Percentiles rank a stretch among this genome's conserved stretches.
Evolutionary conservation across 2,329 filamentous ascomycete species (phyloP).

Genomic region (Fusarium tuaranense): DNA sequence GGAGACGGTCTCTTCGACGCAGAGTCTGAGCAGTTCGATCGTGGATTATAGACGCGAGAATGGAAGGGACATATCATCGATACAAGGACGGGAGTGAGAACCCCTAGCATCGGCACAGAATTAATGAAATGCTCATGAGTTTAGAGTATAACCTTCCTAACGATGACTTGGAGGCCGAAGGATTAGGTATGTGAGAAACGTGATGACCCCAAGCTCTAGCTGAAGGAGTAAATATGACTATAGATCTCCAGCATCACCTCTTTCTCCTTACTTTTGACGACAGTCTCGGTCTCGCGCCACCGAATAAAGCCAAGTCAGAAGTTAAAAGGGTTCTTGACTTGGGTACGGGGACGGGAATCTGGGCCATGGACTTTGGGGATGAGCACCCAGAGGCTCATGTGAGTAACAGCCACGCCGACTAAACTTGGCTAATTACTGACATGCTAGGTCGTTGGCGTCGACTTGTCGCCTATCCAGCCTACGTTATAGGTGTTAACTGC

Average conservation of each 20-base stretch:
- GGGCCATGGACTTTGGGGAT: constrained; percentile 22
- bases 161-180: constrained; percentile 7
- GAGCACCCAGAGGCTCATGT: constrained; percentile 28
- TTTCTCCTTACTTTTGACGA: constrained; percentile 16
- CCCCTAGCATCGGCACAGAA: no score
- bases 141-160: constrained; percentile 14
- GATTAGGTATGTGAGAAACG: background rate
- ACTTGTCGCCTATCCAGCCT: constrained; percentile 34
- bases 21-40: constrained; percentile 4
- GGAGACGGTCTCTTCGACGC: background rate
- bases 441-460: constrained; percentile 18
- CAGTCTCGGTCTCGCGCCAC: constrained; percentile 9
- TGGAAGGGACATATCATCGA: constrained; percentile 8
- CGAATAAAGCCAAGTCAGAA: background rate
- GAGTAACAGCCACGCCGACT: fast-evolving
- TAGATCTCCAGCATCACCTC: constrained; percentile 18
- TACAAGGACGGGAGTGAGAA: constrained; percentile 14
- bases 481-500: constrained; percentile 9
- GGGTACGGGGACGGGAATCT: constrained; percentile 14
- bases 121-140: background rate
- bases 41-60: constrained; percentile 16
- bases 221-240: background rate
- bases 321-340: constrained; percentile 5
- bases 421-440: fast-evolving
- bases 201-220: background rate